A percentile compares a stretch with the other conserved stretches of the same genome.
These are phyloP conservation scores for Phytophthora quininea DNA, from an alignment of 352 stramenopile genomes.

Conservation along the genomic window DNA sequence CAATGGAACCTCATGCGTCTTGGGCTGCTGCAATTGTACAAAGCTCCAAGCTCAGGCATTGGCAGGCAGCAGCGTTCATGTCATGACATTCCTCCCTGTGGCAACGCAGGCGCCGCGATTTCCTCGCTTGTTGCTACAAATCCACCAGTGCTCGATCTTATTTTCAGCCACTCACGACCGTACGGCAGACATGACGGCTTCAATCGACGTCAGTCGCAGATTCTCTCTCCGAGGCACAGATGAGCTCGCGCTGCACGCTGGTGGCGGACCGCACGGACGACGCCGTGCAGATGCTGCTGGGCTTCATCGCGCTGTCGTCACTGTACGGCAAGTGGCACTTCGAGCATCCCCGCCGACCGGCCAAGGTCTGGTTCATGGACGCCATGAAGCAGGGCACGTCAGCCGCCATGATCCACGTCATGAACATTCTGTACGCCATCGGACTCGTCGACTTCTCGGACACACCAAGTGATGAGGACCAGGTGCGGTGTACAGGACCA, in stretches of 20 bases:
- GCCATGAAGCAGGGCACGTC: slow-evolving; percentile 86
- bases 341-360: slow-evolving; percentile 62
- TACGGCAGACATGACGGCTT: not conserved
- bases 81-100: no score
- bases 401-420: slow-evolving; percentile 76
- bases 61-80: no score
- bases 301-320: slow-evolving; percentile 78
- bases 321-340: slow-evolving; percentile 83
- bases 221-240: slow-evolving; percentile 12
- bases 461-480: slow-evolving; percentile 56
- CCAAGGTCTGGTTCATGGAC: slow-evolving; percentile 85
- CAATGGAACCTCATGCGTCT: no score
- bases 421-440: slow-evolving; percentile 84
- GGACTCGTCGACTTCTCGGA: slow-evolving; percentile 65
- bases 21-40: no score
- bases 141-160: not conserved
- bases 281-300: slow-evolving; percentile 76
- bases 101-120: no score
- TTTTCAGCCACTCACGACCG: not conserved
- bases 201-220: slow-evolving; percentile 22
- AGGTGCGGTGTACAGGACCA: slow-evolving; percentile 40
- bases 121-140: not conserved
- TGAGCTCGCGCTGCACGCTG: slow-evolving; percentile 66
- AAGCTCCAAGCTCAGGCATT: no score
- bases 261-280: slow-evolving; percentile 75